Conservation (phyloP, 352 stramenopile species). For the Aphanomyces invadans region DNA sequence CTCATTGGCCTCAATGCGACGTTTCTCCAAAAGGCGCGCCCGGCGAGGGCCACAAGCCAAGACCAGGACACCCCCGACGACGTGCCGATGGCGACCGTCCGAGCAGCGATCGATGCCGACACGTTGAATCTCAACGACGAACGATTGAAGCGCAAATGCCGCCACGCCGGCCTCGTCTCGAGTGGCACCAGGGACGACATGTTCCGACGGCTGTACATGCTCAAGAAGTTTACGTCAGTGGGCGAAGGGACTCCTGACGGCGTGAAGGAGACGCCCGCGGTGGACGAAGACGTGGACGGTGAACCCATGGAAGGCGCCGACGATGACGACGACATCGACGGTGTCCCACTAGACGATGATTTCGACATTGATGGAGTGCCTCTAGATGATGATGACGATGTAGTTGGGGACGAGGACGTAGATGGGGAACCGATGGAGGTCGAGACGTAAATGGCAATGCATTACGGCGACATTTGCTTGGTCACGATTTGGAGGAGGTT, state of each 20-base stretch:
- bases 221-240: constrained; percentile 52
- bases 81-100: background rate
- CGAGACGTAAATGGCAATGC: constrained; percentile 39
- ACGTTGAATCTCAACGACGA: constrained; percentile 39
- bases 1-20: constrained; percentile 74
- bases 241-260: no score
- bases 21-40: constrained; percentile 64
- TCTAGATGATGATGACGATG: constrained; percentile 25
- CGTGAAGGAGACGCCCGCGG: no score
- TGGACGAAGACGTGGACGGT: constrained; percentile 17
- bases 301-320: constrained; percentile 28
- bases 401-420: constrained; percentile 34
- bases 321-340: no score
- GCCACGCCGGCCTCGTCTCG: constrained; percentile 53
- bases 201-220: constrained; percentile 46
- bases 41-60: no score
- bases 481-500: background rate
- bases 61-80: no score
- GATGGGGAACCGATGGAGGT: constrained; percentile 39
- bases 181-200: constrained; percentile 39
- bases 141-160: constrained; percentile 54
- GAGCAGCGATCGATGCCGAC: background rate
- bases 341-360: constrained; percentile 13
- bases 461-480: constrained; percentile 21
- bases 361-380: constrained; percentile 38